Conservation (phyloP, 352 stramenopile genomes). For the Phytophthora cactorum region DNA sequence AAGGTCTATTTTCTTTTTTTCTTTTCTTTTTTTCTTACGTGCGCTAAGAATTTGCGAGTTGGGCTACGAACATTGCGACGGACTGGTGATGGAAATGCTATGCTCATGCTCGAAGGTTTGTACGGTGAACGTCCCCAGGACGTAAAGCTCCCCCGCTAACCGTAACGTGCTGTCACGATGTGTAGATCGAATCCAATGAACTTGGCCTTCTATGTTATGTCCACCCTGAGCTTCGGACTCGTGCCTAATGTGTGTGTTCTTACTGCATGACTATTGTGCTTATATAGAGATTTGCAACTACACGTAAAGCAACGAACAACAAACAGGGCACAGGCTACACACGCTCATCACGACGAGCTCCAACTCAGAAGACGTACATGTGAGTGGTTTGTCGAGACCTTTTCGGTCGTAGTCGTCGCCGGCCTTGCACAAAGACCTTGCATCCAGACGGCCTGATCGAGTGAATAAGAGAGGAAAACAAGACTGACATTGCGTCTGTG, state of each 20-base stretch:
- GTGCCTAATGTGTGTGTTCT: slow-evolving; percentile 33
- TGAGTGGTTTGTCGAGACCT: neutral
- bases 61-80: slow-evolving; percentile 17
- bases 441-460: neutral
- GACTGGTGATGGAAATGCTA: slow-evolving; percentile 12
- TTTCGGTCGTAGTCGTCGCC: slow-evolving; percentile 8
- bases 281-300: slow-evolving; percentile 30
- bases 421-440: neutral
- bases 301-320: slow-evolving; percentile 28
- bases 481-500: neutral
- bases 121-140: slow-evolving; percentile 31
- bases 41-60: slow-evolving; percentile 29
- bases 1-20: slow-evolving; percentile 29
- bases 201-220: slow-evolving; percentile 48
- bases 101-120: slow-evolving; percentile 41
- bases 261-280: slow-evolving; percentile 37
- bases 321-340: slow-evolving; percentile 16
- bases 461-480: neutral
- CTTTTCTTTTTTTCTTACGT: slow-evolving; percentile 26
- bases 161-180: slow-evolving; percentile 46
- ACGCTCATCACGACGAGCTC: neutral
- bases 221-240: slow-evolving; percentile 20
- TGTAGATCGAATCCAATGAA: slow-evolving; percentile 55
- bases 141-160: slow-evolving; percentile 30
- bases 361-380: slow-evolving; percentile 1